Conservation (phyloP, 805 yeast species). For the Starmerella apicola region DNA sequence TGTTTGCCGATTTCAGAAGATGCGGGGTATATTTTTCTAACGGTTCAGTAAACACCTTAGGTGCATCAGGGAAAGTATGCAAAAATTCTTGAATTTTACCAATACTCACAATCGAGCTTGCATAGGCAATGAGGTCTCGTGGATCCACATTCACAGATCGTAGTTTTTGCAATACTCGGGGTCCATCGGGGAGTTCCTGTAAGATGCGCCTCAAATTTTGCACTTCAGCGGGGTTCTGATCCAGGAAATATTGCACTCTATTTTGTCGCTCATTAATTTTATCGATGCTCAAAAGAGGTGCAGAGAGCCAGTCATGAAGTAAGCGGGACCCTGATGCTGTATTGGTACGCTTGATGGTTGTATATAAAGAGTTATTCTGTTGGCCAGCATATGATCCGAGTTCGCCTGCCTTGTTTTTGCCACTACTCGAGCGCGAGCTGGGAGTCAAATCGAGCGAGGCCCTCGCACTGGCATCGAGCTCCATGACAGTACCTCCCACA, state of each 20-base stretch:
- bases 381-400: too few species aligned
- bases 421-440: constrained; percentile 12
- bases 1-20: constrained; percentile 30
- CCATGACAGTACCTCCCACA: constrained; percentile 42
- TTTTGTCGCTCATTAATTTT: constrained; percentile 48
- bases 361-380: constrained; percentile 42
- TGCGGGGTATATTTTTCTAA: constrained; percentile 10
- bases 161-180: constrained; percentile 28
- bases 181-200: constrained; percentile 40
- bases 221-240: constrained; percentile 34
- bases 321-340: constrained; percentile 74
- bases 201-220: constrained; percentile 47
- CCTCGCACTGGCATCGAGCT: constrained; percentile 49
- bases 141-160: constrained; percentile 33
- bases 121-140: constrained; percentile 34
- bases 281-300: constrained; percentile 53
- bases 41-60: neutral
- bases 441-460: constrained; percentile 40
- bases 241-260: constrained; percentile 35
- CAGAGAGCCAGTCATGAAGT: constrained; percentile 68
- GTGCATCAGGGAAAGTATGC: neutral
- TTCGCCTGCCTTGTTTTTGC: neutral
- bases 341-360: constrained; percentile 58
- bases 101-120: constrained; percentile 31
- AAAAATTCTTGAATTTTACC: constrained; percentile 23